These are phyloP conservation scores for Dianthus caryophyllus DNA, from an alignment of 148 eudicot species.

Conservation along the genomic window DNA sequence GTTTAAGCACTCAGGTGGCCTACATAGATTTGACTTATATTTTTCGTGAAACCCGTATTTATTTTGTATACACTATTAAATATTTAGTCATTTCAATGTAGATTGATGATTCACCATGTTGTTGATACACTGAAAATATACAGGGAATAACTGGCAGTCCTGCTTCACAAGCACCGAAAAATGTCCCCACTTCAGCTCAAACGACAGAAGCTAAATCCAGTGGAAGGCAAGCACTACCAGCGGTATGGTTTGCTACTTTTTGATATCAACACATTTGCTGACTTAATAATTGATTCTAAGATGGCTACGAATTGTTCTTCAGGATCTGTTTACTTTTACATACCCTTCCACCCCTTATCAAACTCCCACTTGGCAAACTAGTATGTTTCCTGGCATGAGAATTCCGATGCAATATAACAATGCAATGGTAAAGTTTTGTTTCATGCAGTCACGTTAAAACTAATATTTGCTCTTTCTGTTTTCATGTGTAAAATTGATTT, in stretches of 20 bases:
- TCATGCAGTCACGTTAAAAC: background rate
- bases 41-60: too few relatives aligned
- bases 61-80: too few relatives aligned
- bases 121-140: slow-evolving; percentile 17
- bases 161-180: slow-evolving; percentile 29
- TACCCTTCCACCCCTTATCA: slow-evolving; percentile 46
- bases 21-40: too few relatives aligned
- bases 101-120: slow-evolving; percentile 19
- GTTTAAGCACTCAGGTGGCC: too few relatives aligned
- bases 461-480: background rate
- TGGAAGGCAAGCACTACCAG: slow-evolving; percentile 73
- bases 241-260: slow-evolving; percentile 34
- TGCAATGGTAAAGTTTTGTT: slow-evolving; percentile 43
- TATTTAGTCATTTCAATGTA: too few relatives aligned
- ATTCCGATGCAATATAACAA: slow-evolving; percentile 60
- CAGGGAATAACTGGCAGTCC: slow-evolving; percentile 38
- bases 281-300: slow-evolving; percentile 4
- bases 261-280: slow-evolving; percentile 4
- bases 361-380: slow-evolving; percentile 70
- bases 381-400: slow-evolving; percentile 47
- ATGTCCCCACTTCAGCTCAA: slow-evolving; percentile 27
- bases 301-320: slow-evolving; percentile 18
- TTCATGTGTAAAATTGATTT: background rate
- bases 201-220: slow-evolving; percentile 38
- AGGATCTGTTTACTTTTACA: slow-evolving; percentile 75